phyloP scores from a whole-genome alignment of 371 early-diverging fungal species.

The Mortierella sp. region DNA sequence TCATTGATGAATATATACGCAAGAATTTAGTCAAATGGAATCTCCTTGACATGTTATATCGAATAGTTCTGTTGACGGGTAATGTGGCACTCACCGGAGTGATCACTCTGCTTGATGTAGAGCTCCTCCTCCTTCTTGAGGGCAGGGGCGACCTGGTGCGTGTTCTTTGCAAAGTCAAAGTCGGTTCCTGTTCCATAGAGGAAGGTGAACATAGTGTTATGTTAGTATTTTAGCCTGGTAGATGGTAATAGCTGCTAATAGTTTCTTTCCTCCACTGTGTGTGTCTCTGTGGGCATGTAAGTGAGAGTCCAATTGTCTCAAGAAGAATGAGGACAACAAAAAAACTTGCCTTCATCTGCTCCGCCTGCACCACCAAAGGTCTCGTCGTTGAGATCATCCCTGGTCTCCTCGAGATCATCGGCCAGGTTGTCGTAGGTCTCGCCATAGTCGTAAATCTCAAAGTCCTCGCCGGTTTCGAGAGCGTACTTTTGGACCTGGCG shows the following conservation, averaged over 20 bases:
- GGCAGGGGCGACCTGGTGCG: slow-evolving; percentile 65
- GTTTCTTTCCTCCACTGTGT: not conserved
- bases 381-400: slow-evolving; percentile 86
- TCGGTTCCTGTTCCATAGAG: slow-evolving; percentile 63
- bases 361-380: slow-evolving; percentile 81
- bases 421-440: slow-evolving; percentile 60
- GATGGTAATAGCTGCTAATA: not conserved
- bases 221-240: not conserved
- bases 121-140: slow-evolving; percentile 70
- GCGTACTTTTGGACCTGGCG: slow-evolving; percentile 65
- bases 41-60: not conserved
- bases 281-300: too few relatives aligned
- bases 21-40: not conserved
- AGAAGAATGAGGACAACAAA: not conserved
- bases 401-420: slow-evolving; percentile 75
- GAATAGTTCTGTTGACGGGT: not conserved
- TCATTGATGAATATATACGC: not conserved
- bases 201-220: not conserved
- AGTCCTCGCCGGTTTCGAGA: slow-evolving; percentile 58
- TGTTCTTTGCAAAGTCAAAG: slow-evolving; percentile 81
- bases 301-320: not conserved
- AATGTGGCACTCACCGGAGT: slow-evolving; percentile 29
- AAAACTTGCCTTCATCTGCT: slow-evolving; percentile 62
- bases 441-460: slow-evolving; percentile 59
- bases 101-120: slow-evolving; percentile 62